These are phyloP conservation scores for Ophiostoma sp. DNA, from an alignment of 2,329 filamentous ascomycete genomes.

Conservation along the genomic window DNA sequence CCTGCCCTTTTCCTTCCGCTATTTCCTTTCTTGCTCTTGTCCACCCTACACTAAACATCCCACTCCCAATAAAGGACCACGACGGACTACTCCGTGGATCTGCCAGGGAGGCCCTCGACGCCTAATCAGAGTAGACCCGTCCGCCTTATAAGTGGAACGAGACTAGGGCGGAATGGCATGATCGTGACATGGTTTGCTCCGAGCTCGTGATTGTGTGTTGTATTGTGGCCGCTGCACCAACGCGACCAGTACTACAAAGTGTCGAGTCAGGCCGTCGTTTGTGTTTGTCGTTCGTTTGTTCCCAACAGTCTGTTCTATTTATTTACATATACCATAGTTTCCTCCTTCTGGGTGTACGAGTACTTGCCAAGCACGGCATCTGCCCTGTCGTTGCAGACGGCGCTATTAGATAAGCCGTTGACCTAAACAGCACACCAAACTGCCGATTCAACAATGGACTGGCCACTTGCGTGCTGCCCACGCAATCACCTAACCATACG, in stretches of 20 bases:
- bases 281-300: not conserved
- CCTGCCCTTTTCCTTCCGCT: not conserved
- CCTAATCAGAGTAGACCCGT: not conserved
- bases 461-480: conserved; percentile 1
- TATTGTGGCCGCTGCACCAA: no score
- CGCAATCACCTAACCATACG: conserved; percentile 1
- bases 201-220: not conserved
- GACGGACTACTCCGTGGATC: no score
- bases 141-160: conserved; percentile 23
- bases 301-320: not conserved
- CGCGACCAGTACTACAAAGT: no score
- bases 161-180: conserved; percentile 26
- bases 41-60: not conserved
- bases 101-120: no score
- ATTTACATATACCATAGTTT: not conserved
- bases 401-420: not conserved
- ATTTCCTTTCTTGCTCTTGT: not conserved
- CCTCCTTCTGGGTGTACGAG: not conserved
- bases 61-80: not conserved
- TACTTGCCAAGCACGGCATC: not conserved
- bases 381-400: not conserved
- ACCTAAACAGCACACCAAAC: not conserved
- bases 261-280: not conserved
- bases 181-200: conserved; percentile 16
- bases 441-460: no score